Evolutionary conservation across 2,329 filamentous ascomycete species (phyloP).

Genomic region (Didymella lethalis): DNA sequence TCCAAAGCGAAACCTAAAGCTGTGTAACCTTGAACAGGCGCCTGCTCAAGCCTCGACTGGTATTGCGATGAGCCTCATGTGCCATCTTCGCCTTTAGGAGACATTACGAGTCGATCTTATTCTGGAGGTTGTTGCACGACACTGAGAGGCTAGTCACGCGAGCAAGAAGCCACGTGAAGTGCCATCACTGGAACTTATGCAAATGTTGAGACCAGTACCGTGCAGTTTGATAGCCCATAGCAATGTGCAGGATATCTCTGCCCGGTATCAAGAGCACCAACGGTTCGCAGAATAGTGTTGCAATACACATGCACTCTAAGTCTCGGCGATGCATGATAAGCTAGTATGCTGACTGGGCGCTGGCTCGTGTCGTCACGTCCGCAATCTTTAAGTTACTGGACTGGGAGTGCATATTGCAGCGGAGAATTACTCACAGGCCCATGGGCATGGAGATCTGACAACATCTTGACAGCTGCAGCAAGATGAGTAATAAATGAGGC

Average conservation of each 20-base stretch:
- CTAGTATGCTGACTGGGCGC: not conserved
- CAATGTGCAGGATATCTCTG: slow-evolving; percentile 10
- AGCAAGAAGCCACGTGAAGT: slow-evolving; percentile 4
- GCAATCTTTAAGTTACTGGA: not conserved
- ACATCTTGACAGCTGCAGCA: slow-evolving; percentile 9
- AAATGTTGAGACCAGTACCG: not conserved
- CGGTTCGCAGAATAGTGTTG: not conserved
- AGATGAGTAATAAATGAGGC: not conserved
- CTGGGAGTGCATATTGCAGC: not conserved
- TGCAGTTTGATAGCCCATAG: not conserved
- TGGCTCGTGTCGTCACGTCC: not conserved
- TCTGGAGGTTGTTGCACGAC: slow-evolving; percentile 7
- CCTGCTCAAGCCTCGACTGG: not conserved
- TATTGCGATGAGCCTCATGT: slow-evolving; percentile 11
- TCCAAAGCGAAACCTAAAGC: slow-evolving; percentile 9
- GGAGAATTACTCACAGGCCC: not conserved
- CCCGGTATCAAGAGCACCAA: not conserved
- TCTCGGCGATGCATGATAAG: not conserved
- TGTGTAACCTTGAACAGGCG: slow-evolving; percentile 11
- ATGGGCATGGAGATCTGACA: not conserved
- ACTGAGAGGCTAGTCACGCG: slow-evolving; percentile 2
- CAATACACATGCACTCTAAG: not conserved
- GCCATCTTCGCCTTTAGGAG: not conserved
- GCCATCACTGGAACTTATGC: not conserved
- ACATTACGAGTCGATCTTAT: slow-evolving; percentile 3